Base-by-base conservation (phyloP, 306 rosid species). In the Quercus wislizeni region DNA sequence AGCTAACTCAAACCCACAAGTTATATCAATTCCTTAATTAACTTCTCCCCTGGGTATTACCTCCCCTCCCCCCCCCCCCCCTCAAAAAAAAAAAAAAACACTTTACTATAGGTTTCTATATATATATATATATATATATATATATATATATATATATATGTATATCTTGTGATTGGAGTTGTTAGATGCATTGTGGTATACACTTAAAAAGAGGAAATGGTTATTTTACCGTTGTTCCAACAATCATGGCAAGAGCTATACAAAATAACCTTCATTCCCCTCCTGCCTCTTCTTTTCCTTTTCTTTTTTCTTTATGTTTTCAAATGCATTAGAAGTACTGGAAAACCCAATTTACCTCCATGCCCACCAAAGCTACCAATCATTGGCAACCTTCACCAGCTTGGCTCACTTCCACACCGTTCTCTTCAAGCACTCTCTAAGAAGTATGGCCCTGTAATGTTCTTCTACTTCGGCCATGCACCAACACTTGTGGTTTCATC, bases 401-500 rank as follows among this genome's bases (percentile, higher is more conserved):
- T 76, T 28, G 81, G 84, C 46, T 38, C 58, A 7, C 55, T 13
- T 2, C 76, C 78, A 1, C 68, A 79, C 69, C 81, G 75, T 19
- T 76, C 81, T 13, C 68, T 83, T 14, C 56, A 19, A 63, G 78
- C 67, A 0, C 56, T 46, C 0, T 72, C 82, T 1, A 19, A 3
- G 1, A 49, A 72, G 35, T 20, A 51, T 54, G 77, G 78, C 23
- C 78, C 67, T 28, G 5, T 79, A 1, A 74, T 31, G 73, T 77
- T 62, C 55, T 15, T 72, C 18, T 64, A 62, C 31, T 51, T 73
- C 1, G 78, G 77, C 55, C 55, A 20, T 5, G 23, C 23, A 2
- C 83, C 70, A n/a, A 46, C 76, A 18, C 72, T 79, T 6, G 68
- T 83, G 43, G 78, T 79, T 46, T 83, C 87, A 5, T 80, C 85